These are phyloP conservation scores for Globisporangium paroecandrum DNA, from an alignment of 352 stramenopile species.

Conservation along the genomic window DNA sequence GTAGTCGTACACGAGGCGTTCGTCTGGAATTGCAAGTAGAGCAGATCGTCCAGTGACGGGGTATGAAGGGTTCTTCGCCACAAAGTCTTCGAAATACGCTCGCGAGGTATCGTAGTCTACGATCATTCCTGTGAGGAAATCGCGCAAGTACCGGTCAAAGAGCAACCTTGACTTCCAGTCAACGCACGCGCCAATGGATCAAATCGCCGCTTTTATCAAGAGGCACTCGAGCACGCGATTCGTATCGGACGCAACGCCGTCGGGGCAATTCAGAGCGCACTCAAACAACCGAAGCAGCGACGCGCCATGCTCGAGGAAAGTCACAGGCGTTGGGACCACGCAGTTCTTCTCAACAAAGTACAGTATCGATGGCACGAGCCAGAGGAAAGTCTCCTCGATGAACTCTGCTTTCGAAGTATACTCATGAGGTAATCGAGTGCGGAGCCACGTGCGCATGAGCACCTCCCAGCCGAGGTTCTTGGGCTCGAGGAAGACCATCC, in stretches of 20 bases:
- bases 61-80: conserved; percentile 82
- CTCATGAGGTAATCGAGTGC: conserved; percentile 38
- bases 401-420: conserved; percentile 37
- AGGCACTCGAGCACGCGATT: conserved; percentile 81
- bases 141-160: conserved; percentile 84
- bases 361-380: conserved; percentile 87
- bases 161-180: conserved; percentile 75
- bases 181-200: conserved; percentile 91
- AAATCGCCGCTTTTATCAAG: conserved; percentile 86
- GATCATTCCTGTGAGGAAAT: conserved; percentile 54
- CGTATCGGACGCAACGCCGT: conserved; percentile 62
- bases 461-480: conserved; percentile 91
- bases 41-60: conserved; percentile 27
- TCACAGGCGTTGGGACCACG: conserved; percentile 80
- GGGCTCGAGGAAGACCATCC: conserved; percentile 92
- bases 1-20: conserved; percentile 89
- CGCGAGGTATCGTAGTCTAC: conserved; percentile 31
- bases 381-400: conserved; percentile 82
- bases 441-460: conserved; percentile 85
- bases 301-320: conserved; percentile 88
- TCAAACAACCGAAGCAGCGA: conserved; percentile 80
- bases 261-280: conserved; percentile 63
- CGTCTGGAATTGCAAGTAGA: conserved; percentile 48
- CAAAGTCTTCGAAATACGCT: conserved; percentile 77
- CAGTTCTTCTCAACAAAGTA: conserved; percentile 92